phyloP scores from a whole-genome alignment of 2,329 filamentous ascomycete species.

The Aureobasidium zeae region DNA sequence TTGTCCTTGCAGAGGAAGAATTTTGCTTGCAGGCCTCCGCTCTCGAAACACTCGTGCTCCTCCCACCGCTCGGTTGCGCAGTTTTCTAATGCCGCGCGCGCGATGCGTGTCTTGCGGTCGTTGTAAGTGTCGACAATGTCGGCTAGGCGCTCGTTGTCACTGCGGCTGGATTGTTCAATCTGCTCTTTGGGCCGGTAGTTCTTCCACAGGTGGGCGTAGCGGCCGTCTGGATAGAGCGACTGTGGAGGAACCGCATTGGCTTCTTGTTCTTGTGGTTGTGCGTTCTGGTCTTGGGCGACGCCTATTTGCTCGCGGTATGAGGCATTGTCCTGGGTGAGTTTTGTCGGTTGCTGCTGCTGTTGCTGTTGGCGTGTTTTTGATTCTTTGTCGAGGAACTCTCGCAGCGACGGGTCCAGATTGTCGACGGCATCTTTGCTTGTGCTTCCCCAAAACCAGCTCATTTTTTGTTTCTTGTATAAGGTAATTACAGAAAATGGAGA shows the following conservation, averaged over 20 bases:
- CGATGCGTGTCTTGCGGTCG: conserved; percentile 67
- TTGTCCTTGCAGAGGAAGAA: conserved; percentile 75
- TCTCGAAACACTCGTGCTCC: conserved; percentile 71
- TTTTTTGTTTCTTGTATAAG: conserved; percentile 24
- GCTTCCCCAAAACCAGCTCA: conserved; percentile 56
- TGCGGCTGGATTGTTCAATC: conserved; percentile 59
- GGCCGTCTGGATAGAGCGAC: conserved; percentile 58
- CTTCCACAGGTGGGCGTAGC: conserved; percentile 86
- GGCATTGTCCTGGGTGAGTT: conserved; percentile 1
- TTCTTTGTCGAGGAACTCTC: conserved; percentile 76
- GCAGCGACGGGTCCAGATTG: conserved; percentile 72
- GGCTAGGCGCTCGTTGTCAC: conserved; percentile 69
- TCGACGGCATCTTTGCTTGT: conserved; percentile 51
- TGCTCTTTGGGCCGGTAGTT: conserved; percentile 67
- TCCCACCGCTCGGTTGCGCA: conserved; percentile 80
- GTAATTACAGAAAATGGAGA: not conserved
- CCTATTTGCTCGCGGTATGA: conserved; percentile 27
- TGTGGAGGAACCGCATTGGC: conserved; percentile 38
- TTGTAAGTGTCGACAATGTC: conserved; percentile 79
- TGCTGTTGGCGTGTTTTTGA: conserved; percentile 43
- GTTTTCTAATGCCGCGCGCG: conserved; percentile 79
- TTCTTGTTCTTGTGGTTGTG: conserved; percentile 21
- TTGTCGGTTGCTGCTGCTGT: conserved; percentile 1
- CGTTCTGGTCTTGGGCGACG: conserved; percentile 14
- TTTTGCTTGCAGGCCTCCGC: conserved; percentile 57